Conservation (phyloP, 495 filamentous ascomycete species). For the Margaritispora aquatica region DNA sequence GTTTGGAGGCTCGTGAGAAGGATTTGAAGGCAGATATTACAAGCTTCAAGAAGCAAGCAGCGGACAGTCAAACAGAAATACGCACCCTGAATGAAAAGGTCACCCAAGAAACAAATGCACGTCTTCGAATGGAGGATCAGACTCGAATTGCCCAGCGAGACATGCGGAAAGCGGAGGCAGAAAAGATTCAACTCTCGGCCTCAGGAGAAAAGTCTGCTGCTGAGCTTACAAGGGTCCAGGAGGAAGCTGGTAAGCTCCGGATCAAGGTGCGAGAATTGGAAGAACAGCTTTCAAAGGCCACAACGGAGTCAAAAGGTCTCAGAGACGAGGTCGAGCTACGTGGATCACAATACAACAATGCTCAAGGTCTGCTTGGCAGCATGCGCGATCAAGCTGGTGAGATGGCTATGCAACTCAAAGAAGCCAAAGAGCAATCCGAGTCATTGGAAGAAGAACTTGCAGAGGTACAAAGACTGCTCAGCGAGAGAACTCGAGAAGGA, state of each 20-base stretch:
- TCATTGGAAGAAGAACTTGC: conserved; percentile 89
- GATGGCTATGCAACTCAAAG: conserved; percentile 88
- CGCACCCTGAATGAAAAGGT: conserved; percentile 69
- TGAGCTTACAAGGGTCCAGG: conserved; percentile 64
- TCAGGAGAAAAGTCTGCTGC: conserved; percentile 57
- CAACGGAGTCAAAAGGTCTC: conserved; percentile 56
- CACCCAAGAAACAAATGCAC: conserved; percentile 62
- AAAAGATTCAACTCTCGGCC: conserved; percentile 70
- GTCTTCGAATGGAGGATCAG: conserved; percentile 70
- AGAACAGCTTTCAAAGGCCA: conserved; percentile 57
- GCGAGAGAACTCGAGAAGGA: conserved; percentile 85
- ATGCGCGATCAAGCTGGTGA: conserved; percentile 91
- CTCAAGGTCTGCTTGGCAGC: conserved; percentile 77
- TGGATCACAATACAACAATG: conserved; percentile 75
- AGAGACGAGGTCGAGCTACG: conserved; percentile 80
- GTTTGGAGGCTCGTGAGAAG: conserved; percentile 71
- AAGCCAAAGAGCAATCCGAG: conserved; percentile 74
- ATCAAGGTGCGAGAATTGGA: conserved; percentile 63
- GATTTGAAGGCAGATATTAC: conserved; percentile 70
- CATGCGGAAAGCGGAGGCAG: conserved; percentile 64
- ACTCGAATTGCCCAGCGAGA: conserved; percentile 64
- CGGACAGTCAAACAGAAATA: conserved; percentile 72
- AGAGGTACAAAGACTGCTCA: conserved; percentile 82
- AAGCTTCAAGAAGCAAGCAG: conserved; percentile 57
- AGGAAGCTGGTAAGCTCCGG: conserved; percentile 59